These are phyloP conservation scores for Pezicula neosporulosa DNA, from an alignment of 2,329 filamentous ascomycete species.

Conservation along the genomic window DNA sequence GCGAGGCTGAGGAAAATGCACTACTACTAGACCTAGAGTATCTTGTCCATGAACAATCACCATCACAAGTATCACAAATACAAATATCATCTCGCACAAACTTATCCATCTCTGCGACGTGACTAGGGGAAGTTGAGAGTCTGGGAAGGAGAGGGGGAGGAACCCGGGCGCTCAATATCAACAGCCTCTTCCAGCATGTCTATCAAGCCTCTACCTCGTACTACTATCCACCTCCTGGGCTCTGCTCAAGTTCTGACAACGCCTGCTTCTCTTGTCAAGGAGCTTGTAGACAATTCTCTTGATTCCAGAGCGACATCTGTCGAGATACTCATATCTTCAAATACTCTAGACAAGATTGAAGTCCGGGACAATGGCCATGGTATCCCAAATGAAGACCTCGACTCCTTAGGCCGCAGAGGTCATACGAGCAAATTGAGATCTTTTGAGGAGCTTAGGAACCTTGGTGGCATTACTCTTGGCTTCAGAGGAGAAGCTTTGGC, in stretches of 20 bases:
- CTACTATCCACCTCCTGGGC: constrained; percentile 53
- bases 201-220: constrained; percentile 43
- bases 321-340: constrained; percentile 59
- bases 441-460: constrained; percentile 56
- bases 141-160: not conserved
- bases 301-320: constrained; percentile 67
- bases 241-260: constrained; percentile 58
- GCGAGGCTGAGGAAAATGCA: not conserved
- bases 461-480: constrained; percentile 61
- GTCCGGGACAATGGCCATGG: constrained; percentile 73
- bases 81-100: too few relatives aligned
- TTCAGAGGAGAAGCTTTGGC: constrained; percentile 75
- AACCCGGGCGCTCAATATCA: not conserved
- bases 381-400: constrained; percentile 59
- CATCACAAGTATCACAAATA: not conserved
- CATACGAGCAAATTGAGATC: constrained; percentile 70
- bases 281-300: constrained; percentile 74
- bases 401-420: constrained; percentile 58
- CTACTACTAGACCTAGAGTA: not conserved
- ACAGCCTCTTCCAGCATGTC: constrained; percentile 20
- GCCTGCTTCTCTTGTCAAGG: constrained; percentile 64
- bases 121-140: too few relatives aligned
- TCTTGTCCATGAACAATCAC: too few relatives aligned
- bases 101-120: too few relatives aligned
- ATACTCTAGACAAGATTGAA: constrained; percentile 67